Conservation (phyloP, 306 rosid genomes). For the Malus asiatica region DNA sequence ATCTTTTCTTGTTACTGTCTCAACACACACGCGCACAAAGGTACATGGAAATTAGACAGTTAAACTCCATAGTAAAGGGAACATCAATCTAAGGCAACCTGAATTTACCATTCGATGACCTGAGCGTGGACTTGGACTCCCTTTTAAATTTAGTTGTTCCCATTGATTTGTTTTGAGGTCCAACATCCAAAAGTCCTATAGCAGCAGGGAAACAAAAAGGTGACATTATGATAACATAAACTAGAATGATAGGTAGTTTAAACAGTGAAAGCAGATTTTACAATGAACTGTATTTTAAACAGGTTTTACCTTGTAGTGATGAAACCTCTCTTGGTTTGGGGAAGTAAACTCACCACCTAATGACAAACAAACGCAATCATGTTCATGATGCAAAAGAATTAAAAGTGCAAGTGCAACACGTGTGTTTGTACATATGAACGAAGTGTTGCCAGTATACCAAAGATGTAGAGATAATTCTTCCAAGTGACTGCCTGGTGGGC, state of each 20-base stretch:
- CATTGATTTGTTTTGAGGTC: slow-evolving; percentile 95
- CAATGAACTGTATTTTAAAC: slow-evolving; percentile 2
- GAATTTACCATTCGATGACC: slow-evolving; percentile 94
- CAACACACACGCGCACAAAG: not conserved
- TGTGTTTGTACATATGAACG: not conserved
- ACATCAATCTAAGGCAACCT: slow-evolving; percentile 8
- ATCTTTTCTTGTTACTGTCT: not conserved
- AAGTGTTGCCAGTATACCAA: slow-evolving; percentile 40
- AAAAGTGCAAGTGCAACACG: not conserved
- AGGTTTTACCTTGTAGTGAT: slow-evolving; percentile 83
- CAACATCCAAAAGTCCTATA: slow-evolving; percentile 91
- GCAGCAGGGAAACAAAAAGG: slow-evolving; percentile 13
- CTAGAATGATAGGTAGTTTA: not conserved
- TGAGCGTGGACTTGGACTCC: slow-evolving; percentile 92
- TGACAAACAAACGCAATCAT: slow-evolving; percentile 4
- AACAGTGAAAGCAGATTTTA: slow-evolving; percentile 17
- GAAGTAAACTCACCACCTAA: slow-evolving; percentile 96
- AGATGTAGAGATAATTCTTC: slow-evolving; percentile 87
- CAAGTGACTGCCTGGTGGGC: slow-evolving; percentile 96
- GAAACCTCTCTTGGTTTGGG: slow-evolving; percentile 97
- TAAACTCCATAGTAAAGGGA: not conserved
- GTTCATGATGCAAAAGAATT: not conserved
- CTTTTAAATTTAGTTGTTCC: slow-evolving; percentile 89
- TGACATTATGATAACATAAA: not conserved
- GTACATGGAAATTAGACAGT: not conserved